A percentile compares a stretch with the other conserved stretches of the same genome.
These are phyloP conservation scores for Sphagnum contortum DNA, from an alignment of 225 moss, liverwort and hornwort genomes.

Conservation along the genomic window DNA sequence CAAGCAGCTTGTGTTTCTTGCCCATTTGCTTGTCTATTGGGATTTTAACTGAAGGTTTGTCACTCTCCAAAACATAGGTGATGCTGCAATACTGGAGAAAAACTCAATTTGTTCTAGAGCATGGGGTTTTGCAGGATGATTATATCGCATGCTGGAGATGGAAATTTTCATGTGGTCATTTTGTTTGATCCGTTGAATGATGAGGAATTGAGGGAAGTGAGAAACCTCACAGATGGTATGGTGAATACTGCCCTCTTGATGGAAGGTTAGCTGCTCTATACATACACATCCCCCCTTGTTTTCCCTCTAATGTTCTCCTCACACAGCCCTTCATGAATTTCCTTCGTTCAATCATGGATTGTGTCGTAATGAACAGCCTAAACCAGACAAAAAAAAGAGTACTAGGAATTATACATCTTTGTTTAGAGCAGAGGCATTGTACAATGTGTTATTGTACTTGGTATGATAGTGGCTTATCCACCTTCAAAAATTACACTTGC, in stretches of 20 bases:
- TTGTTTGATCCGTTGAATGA: conserved; percentile 61
- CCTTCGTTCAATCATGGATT: too few species aligned
- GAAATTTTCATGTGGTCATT: conserved; percentile 77
- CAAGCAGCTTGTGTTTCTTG: too few species aligned
- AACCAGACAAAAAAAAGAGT: too few species aligned
- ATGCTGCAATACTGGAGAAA: too few species aligned
- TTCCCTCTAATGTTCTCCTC: not conserved
- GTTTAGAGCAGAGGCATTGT: too few species aligned
- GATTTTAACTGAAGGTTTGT: too few species aligned
- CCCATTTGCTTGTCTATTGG: too few species aligned
- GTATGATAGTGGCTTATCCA: not conserved
- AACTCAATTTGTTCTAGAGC: too few species aligned
- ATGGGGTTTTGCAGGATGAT: conserved; percentile 6
- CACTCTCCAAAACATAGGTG: too few species aligned
- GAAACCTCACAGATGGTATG: conserved; percentile 50
- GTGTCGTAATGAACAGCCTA: too few species aligned
- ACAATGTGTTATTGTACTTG: not conserved
- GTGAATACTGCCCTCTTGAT: conserved; percentile 77
- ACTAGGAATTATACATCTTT: too few species aligned
- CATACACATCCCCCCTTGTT: not conserved
- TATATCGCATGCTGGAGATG: conserved; percentile 92
- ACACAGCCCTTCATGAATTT: not conserved
- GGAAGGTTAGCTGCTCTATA: conserved; percentile 40
- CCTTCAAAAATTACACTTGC: not conserved
- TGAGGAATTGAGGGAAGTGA: conserved; percentile 65